Base-by-base conservation (phyloP, 2,329 filamentous ascomycete species). In the Colletotrichum sp. region DNA sequence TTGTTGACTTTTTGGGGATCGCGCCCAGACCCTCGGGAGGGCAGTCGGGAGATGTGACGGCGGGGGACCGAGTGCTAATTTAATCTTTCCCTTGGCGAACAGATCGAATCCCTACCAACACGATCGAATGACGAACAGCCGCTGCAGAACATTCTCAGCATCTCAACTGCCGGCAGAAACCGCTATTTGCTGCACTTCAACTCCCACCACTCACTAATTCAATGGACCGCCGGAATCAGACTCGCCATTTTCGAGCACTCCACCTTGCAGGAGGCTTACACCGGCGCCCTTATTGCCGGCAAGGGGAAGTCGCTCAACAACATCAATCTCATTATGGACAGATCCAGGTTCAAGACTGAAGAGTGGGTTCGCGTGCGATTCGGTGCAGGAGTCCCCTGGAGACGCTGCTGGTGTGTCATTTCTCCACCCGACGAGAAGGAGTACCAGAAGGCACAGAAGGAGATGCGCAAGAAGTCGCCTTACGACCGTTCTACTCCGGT, bases 311-410 rank as follows among this genome's bases (percentile, higher is more conserved):
- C 86, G 2, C 85, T 99, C 69, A 98, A 98, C 87, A 97, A 96
- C 82, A 98, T 98, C 82, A 94, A 94, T 79, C 86, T 92, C 30
- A 96, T 99, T 78, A 94, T 98, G 90, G 95, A 97, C 79, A 92
- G 95, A 63, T 90, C 94, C 24, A 92, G 90, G 72, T 90, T 95
- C 79, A 93, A 92, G 79, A 92, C 94, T 55, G 96, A 98, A 82
- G 96, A 98, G 81, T 99, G 97, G 97, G 96, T 96, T 21, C 91
- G 97, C 77, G 97, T 99, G 67, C 91, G 97, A 75, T 99, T 99
- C 80, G 97, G 97, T 55, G 96, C 97, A 36, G 97, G 97, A 62
- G 98, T 97, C 12, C 96, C 96, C 0, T 99, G 97, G 97, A 92
- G 94, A 81, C 93, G 96, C 52, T 99, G 96, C 84, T 99, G 96